These are phyloP conservation scores for Triangularia setosa DNA, from an alignment of 2,329 filamentous ascomycete genomes.

Conservation along the genomic window DNA sequence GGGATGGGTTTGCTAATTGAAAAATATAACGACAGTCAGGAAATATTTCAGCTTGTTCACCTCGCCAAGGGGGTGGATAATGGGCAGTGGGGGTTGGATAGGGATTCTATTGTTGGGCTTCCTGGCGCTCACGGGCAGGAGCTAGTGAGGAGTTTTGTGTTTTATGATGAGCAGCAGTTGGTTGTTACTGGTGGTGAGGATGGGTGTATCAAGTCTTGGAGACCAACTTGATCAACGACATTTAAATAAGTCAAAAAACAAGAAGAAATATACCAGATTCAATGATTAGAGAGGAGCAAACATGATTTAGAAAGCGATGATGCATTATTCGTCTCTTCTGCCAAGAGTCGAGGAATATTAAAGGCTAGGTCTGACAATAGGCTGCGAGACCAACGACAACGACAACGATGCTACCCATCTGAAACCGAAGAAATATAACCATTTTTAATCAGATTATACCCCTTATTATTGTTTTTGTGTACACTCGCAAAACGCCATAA, in stretches of 20 bases:
- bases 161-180: constrained; percentile 56
- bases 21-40: constrained; percentile 39
- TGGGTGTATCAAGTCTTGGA: constrained; percentile 55
- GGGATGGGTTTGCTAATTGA: neutral
- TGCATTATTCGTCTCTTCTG: neutral
- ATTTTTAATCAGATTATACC: constrained; percentile 17
- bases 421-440: constrained; percentile 5
- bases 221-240: constrained; percentile 31
- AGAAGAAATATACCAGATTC: neutral
- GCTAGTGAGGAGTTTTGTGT: constrained; percentile 60
- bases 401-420: constrained; percentile 12
- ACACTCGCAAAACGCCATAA: constrained; percentile 9
- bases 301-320: neutral
- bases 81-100: constrained; percentile 58
- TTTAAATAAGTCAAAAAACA: neutral
- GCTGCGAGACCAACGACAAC: neutral
- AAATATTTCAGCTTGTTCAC: constrained; percentile 58
- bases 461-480: neutral
- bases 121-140: constrained; percentile 61
- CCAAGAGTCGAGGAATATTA: constrained; percentile 10
- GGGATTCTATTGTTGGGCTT: constrained; percentile 54
- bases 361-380: constrained; percentile 16
- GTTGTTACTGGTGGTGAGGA: constrained; percentile 59
- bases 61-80: constrained; percentile 47
- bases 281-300: neutral